Base-by-base conservation (phyloP, 1,284 basidiomycete genomes). In the Ustilago xerochloae region DNA sequence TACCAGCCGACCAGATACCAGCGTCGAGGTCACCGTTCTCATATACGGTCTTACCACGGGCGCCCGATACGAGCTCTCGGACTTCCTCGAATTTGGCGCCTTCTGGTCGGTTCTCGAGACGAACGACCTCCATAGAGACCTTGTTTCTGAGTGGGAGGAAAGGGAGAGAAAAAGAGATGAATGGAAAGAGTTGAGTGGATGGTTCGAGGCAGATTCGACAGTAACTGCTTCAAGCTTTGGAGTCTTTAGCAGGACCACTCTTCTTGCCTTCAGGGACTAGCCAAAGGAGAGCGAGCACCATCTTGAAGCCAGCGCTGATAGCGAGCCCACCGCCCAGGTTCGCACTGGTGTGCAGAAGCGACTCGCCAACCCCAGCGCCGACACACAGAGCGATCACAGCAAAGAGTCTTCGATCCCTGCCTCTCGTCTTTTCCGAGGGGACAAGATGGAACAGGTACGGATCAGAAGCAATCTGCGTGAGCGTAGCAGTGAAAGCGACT, bases 21-120 rank as follows among this genome's bases (percentile, higher is more conserved):
- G 90, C 90, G 72, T 97, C 92, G 0, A 89, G 86, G 80, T 97
- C 93, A 15, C 94, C 94, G 6, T 85, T 88, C 82, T 93, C 92
- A 84, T 94, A 97, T 8, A 96, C 94, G 55, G 88, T 78, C 66
- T 88, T 88, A 15, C 92, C 93, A 13, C 92, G 87, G 16, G 87
- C 87, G 28, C 94, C 94, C 2, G 92, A 89, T 10, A 96, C 94
- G 49, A 97, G 72, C 12, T 69, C 89, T 28, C 89, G 88, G 18
- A 95, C 78, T 30, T 97, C 94, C 79, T 92, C 90, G 79, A 97
- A 97, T 85, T 95, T 91, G 53, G 91, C 92, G 7, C 93, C 93
- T 39, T 90, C 91, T 0, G 92, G 91, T 53, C 91, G 88, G 16
- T 87, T 87, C 86, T 97, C 94, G 48, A 94, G 88, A 16, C 88